Evolutionary conservation across 2,329 filamentous ascomycete genomes (phyloP).

Genomic region (Exophiala xenobiotica): DNA sequence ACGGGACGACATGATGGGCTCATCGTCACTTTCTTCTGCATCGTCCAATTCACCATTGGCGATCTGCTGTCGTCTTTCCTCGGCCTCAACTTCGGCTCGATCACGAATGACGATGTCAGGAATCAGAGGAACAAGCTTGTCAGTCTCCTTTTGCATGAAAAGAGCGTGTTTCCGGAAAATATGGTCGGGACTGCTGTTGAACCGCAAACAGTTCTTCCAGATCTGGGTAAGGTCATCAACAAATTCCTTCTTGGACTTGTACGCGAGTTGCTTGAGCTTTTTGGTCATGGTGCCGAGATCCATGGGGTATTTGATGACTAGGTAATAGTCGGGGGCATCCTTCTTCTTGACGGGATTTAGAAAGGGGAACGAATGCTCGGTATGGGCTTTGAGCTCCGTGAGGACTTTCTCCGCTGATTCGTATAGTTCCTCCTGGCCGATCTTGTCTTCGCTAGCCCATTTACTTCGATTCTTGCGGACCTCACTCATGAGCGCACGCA

Average conservation of each 20-base stretch:
- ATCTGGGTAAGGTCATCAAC: constrained; percentile 91
- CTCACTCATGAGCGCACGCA: constrained; percentile 91
- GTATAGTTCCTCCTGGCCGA: constrained; percentile 96
- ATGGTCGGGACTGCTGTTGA: constrained; percentile 87
- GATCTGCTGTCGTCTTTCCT: constrained; percentile 75
- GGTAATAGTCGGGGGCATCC: constrained; percentile 94
- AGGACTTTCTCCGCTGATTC: constrained; percentile 95
- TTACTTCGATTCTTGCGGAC: constrained; percentile 97
- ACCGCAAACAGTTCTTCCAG: constrained; percentile 94
- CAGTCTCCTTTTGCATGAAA: constrained; percentile 95
- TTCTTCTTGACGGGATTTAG: constrained; percentile 92
- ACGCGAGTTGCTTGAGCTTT: constrained; percentile 78
- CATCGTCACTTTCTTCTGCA: constrained; percentile 90
- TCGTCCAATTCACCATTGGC: constrained; percentile 78
- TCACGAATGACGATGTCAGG: constrained; percentile 88
- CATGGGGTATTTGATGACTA: constrained; percentile 81
- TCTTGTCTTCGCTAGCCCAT: constrained; percentile 96
- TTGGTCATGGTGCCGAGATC: constrained; percentile 98
- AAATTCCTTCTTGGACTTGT: constrained; percentile 91
- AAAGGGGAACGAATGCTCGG: constrained; percentile 96
- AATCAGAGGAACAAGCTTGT: constrained; percentile 92
- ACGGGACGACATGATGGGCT: constrained; percentile 96
- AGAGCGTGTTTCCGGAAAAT: constrained; percentile 88
- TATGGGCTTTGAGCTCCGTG: constrained; percentile 94
- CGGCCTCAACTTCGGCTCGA: constrained; percentile 89